Percentiles rank a stretch among this genome's conserved stretches.
These are phyloP conservation scores for Ceratobasidium sp. DNA, from an alignment of 1,284 basidiomycete genomes.

Conservation along the genomic window DNA sequence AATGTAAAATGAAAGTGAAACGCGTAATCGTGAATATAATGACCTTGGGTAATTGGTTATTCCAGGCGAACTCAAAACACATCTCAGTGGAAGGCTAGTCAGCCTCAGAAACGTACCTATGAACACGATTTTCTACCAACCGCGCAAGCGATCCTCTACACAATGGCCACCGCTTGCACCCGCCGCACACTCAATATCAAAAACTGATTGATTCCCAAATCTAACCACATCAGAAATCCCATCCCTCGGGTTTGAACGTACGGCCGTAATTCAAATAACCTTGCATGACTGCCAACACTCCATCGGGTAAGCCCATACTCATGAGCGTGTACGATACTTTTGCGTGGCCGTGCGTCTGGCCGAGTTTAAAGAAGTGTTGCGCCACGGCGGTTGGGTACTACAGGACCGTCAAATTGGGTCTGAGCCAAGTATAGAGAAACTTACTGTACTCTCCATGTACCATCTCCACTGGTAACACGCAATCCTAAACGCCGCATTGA, in stretches of 20 bases:
- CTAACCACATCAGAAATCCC: slow-evolving; percentile 41
- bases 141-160: too few relatives aligned
- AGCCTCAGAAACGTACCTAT: neutral
- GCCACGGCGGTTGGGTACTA: slow-evolving; percentile 93
- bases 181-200: too few relatives aligned
- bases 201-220: neutral
- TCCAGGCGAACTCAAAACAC: neutral
- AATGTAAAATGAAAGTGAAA: neutral
- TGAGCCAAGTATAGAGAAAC: slow-evolving; percentile 46
- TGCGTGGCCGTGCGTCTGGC: slow-evolving; percentile 90
- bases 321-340: slow-evolving; percentile 94
- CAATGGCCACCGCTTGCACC: too few relatives aligned
- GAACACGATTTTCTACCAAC: neutral
- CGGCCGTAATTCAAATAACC: slow-evolving; percentile 81
- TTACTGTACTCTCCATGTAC: slow-evolving; percentile 77
- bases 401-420: neutral
- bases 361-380: slow-evolving; percentile 89
- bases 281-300: slow-evolving; percentile 86
- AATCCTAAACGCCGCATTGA: slow-evolving; percentile 91
- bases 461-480: slow-evolving; percentile 78
- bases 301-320: slow-evolving; percentile 89
- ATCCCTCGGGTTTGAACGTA: slow-evolving; percentile 73
- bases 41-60: neutral
- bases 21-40: neutral
- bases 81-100: neutral